Base-by-base conservation (phyloP, 192 early-diverging fungal genomes). In the Backusella tuberculispora region DNA sequence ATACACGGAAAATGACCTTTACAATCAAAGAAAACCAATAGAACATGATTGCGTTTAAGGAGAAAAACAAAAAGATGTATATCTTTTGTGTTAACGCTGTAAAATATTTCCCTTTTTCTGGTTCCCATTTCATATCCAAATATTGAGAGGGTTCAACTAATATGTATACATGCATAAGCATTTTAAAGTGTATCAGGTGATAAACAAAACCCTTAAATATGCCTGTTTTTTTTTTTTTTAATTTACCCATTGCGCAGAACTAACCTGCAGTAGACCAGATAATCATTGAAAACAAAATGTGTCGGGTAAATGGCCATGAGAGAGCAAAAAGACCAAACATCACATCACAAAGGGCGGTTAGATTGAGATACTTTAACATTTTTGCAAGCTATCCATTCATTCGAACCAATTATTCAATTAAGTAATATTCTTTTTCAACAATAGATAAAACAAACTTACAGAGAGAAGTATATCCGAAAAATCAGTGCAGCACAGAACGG, bases 1-100 rank as follows among this genome's bases (percentile, higher is more conserved):
- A 72, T 71, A 89, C 86, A 69, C 86, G 85, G 47, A 86, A 74
- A 17, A 89, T 78, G 10, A 93, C 87, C 50, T 82, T 82, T 26
- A 88, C 43, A 74, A 95, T 90, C 85, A 93, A 79, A 37, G 81
- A 69, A 70, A 93, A 88, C 93, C 93, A 95, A 77, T 89, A 92
- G 38, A 92, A 75, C 26, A 95, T 81, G 37, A 95, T 82, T 10
- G 83, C 73, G 82, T 93, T 87, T 53, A 95, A 76, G 3, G 85
- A 74, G 15, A 78, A 81, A 17, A 95, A 82, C 6, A 93, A 73
- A 2, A 76, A 79, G 73, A 92, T 82, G 78, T 90, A 88, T n/a
- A 76, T 79, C 66, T 71, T 84, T 82, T 74, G 88, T 42, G 75
- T 80, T 69, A 48, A 83, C 71, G 65, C 63, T 69, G 69, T 78